These are phyloP conservation scores for Paecilomyces dactylethromorphus DNA, from an alignment of 2,329 filamentous ascomycete species.

Conservation along the genomic window DNA sequence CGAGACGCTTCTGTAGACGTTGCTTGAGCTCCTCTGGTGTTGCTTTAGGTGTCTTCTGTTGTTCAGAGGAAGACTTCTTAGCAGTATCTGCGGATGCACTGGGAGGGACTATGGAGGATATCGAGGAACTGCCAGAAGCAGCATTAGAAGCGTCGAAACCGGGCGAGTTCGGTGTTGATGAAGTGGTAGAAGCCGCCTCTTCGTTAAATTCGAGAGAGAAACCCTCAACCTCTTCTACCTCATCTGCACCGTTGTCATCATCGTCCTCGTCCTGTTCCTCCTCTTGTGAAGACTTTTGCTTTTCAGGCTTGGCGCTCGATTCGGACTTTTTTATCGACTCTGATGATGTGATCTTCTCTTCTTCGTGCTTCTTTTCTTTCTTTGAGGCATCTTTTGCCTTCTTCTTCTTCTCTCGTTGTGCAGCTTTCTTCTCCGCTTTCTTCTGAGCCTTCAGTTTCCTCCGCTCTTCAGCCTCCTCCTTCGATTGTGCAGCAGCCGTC, in stretches of 20 bases:
- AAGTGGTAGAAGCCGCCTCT: slow-evolving; percentile 28
- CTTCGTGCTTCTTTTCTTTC: slow-evolving; percentile 16
- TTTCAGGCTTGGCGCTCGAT: slow-evolving; percentile 13
- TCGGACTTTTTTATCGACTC: slow-evolving; percentile 15
- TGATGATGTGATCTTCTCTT: slow-evolving; percentile 10
- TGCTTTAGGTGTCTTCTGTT: slow-evolving; percentile 57
- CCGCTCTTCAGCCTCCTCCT: slow-evolving; percentile 27
- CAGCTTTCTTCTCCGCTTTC: slow-evolving; percentile 35
- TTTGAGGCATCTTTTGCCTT: slow-evolving; percentile 33
- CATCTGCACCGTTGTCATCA: slow-evolving; percentile 21
- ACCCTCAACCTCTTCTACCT: slow-evolving; percentile 42
- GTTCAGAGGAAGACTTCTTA: slow-evolving; percentile 15
- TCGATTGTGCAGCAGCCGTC: slow-evolving; percentile 8
- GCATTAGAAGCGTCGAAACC: slow-evolving; percentile 46
- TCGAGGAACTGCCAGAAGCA: slow-evolving; percentile 56
- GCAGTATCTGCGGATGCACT: slow-evolving; percentile 20
- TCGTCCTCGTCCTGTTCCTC: slow-evolving; percentile 16
- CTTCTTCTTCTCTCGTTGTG: slow-evolving; percentile 28
- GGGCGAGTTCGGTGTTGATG: slow-evolving; percentile 52
- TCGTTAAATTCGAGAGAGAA: slow-evolving; percentile 43
- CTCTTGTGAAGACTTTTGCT: slow-evolving; percentile 8
- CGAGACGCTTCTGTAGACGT: slow-evolving; percentile 75
- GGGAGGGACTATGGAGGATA: slow-evolving; percentile 56
- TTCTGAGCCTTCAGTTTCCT: slow-evolving; percentile 38
- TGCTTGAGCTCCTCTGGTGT: slow-evolving; percentile 70